Base-by-base conservation (phyloP, 202 grass and related monocot genomes). In the Digitaria exilis region DNA sequence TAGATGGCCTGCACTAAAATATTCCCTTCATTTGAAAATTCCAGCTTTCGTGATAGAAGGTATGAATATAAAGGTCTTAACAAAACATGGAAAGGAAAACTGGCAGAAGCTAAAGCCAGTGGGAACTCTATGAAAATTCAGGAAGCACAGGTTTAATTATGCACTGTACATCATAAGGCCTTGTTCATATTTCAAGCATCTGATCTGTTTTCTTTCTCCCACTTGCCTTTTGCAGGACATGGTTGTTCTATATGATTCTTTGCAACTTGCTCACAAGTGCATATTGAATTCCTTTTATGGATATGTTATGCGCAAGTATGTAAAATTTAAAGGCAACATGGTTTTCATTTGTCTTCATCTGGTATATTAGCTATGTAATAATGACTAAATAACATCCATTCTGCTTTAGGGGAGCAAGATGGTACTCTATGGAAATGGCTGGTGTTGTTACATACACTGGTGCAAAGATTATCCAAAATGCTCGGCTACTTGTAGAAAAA, bases 361-460 rank as follows among this genome's bases (percentile, higher is more conserved):
- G 76, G 19, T 75, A 44, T 37, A 58, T 61, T 82, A 46, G 22
- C 22, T 70, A 71, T 76, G 46, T 82, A 83, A 83, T 54, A 60
- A 76, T 26, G 45, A 49, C n/a, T n/a, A n/a, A n/a, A n/a, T n/a
- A n/a, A n/a, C n/a, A 62, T 57, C 18, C 78, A 73, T 87, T 82
- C 48, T 89, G 26, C 44, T 84, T 80, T 79, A 98, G 96, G 90
- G 95, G 96, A 55, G 96, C 96, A 88, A 98, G 96, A 84, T 98
- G 96, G 96, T 98, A 98, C 52, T 98, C 96, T 82, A 98, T 98
- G 96, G 96, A 98, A 95, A 98, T 98, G 96, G 95, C 95, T 86
- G 95, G 95, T 82, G 95, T 98, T 81, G 95, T 98, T 24, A 98
- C 95, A 67, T 98, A 98, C 86, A 98, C 95, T 86, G 95, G 95